Conservation (phyloP, 345 rosid genomes). For the Salix purpurea region DNA sequence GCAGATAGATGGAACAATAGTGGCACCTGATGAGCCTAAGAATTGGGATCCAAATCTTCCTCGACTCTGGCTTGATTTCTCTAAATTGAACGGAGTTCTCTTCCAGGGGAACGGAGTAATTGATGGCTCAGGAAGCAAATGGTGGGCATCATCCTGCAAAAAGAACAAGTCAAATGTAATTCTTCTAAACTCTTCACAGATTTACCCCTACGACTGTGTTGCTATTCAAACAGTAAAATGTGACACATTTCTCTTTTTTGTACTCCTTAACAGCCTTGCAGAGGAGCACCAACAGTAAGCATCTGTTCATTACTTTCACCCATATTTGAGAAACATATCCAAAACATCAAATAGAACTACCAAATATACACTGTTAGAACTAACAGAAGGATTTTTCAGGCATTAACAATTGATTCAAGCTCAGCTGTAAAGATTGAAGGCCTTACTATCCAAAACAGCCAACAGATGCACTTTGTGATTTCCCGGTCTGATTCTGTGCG, state of each 20-base stretch:
- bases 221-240: not conserved
- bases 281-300: slow-evolving; percentile 80
- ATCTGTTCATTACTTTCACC: slow-evolving; percentile 8
- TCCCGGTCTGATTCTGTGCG: slow-evolving; percentile 62
- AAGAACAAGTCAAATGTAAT: slow-evolving; percentile 46
- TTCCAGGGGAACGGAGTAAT: too few relatives aligned
- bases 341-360: not conserved
- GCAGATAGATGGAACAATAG: too few relatives aligned
- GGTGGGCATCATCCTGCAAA: too few relatives aligned
- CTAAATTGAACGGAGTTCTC: too few relatives aligned
- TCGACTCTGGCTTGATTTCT: too few relatives aligned
- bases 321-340: slow-evolving; percentile 10
- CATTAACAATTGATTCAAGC: slow-evolving; percentile 88
- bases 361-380: slow-evolving; percentile 9
- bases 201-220: not conserved
- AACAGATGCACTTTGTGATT: slow-evolving; percentile 87
- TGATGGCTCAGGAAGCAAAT: too few relatives aligned
- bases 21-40: too few relatives aligned
- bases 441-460: slow-evolving; percentile 83
- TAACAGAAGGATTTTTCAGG: slow-evolving; percentile 47
- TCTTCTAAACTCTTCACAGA: slow-evolving; percentile 1
- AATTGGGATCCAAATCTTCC: too few relatives aligned
- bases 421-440: slow-evolving; percentile 64
- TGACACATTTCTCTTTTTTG: slow-evolving; percentile 25
- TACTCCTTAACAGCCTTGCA: slow-evolving; percentile 72